Evolutionary conservation across 805 yeast genomes (phyloP).

Genomic region (Candida loeiensis): DNA sequence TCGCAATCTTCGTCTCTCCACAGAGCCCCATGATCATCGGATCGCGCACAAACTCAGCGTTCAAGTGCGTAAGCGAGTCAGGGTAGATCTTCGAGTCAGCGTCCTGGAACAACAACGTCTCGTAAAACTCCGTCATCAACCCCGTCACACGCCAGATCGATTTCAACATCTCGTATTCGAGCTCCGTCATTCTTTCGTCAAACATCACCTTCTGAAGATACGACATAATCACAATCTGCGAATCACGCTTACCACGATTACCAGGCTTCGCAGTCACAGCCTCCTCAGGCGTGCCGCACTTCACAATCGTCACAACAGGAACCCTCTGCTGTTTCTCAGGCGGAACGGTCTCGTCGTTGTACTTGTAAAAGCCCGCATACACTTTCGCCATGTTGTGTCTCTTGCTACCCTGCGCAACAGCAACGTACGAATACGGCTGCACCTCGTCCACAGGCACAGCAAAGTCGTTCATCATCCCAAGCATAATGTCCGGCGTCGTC

Average conservation of each 20-base stretch:
- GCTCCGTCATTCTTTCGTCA: constrained; percentile 91
- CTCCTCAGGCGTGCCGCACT: constrained; percentile 86
- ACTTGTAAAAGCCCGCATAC: constrained; percentile 89
- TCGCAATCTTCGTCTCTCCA: constrained; percentile 91
- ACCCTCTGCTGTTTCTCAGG: constrained; percentile 79
- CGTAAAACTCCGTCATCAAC: constrained; percentile 77
- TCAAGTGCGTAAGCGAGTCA: constrained; percentile 85
- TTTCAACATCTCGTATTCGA: constrained; percentile 73
- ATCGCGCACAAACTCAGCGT: constrained; percentile 82
- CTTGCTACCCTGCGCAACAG: constrained; percentile 90
- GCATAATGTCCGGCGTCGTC: constrained; percentile 86
- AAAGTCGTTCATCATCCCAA: constrained; percentile 77
- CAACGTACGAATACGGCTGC: constrained; percentile 81
- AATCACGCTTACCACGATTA: constrained; percentile 94
- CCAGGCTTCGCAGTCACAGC: constrained; percentile 69
- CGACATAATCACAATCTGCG: constrained; percentile 87
- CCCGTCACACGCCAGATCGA: constrained; percentile 83
- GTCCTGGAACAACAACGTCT: constrained; percentile 85
- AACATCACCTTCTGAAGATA: constrained; percentile 83
- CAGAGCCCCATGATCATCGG: constrained; percentile 88
- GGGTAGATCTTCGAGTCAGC: constrained; percentile 90
- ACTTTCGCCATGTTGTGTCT: constrained; percentile 98
- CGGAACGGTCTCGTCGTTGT: constrained; percentile 72
- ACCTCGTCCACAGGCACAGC: constrained; percentile 71
- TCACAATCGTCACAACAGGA: constrained; percentile 74